Conservation (phyloP, 2,329 filamentous ascomycete genomes). For the Pezizomycotina sp. region DNA sequence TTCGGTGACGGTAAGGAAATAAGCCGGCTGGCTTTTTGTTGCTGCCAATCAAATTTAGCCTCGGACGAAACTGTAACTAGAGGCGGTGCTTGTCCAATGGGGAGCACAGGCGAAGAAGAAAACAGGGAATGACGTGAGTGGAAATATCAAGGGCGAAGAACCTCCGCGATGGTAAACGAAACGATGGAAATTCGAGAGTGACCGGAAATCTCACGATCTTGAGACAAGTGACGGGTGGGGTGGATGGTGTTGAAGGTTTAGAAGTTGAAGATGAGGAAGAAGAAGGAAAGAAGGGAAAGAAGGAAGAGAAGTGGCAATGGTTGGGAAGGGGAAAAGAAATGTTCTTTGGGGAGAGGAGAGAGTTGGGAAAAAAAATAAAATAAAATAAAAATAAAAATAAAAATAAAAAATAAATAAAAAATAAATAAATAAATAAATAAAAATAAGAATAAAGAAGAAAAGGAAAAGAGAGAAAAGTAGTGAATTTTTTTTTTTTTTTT, state of each 20-base stretch:
- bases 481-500: too few relatives aligned
- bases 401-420: neutral
- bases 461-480: too few relatives aligned
- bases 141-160: too few relatives aligned
- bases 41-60: neutral
- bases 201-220: neutral
- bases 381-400: neutral
- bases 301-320: constrained; percentile 15
- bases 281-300: neutral
- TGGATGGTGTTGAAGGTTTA: too few relatives aligned
- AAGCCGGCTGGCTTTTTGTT: neutral
- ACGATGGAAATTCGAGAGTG: too few relatives aligned
- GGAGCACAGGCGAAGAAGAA: too few relatives aligned
- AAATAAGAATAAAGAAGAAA: too few relatives aligned
- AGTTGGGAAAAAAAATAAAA: too few relatives aligned
- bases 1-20: constrained; percentile 1
- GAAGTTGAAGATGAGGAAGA: constrained; percentile 2
- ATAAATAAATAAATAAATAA: neutral
- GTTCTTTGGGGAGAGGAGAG: neutral
- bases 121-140: too few relatives aligned
- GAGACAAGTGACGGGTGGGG: constrained; percentile 8
- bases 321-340: constrained; percentile 1
- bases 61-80: neutral
- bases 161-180: too few relatives aligned
- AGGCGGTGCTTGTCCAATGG: too few relatives aligned